Conservation (phyloP, 1,139 yeast genomes). For the Blastobotrys ciferrii region DNA sequence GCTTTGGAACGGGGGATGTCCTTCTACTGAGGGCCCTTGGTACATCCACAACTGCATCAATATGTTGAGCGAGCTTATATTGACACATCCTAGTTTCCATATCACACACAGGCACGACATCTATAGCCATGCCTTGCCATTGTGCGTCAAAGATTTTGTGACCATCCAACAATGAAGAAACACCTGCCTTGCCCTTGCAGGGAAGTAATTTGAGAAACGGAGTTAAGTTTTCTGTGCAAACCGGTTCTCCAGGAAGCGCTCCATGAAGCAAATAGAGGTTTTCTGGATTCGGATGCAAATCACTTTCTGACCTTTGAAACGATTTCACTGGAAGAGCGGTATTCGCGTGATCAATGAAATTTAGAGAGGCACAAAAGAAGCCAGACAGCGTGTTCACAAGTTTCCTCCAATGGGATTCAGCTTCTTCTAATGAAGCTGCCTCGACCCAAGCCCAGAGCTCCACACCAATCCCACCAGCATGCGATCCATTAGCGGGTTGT, state of each 20-base stretch:
- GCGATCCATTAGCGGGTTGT: conserved; percentile 67
- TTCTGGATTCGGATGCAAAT: conserved; percentile 21
- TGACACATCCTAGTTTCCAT: conserved; percentile 42
- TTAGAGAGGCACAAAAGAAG: conserved; percentile 90
- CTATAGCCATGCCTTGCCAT: conserved; percentile 94
- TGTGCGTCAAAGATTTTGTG: conserved; percentile 90
- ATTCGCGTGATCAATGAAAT: conserved; percentile 75
- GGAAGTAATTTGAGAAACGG: conserved; percentile 90
- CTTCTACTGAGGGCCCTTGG: conserved; percentile 62
- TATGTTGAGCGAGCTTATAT: conserved; percentile 62
- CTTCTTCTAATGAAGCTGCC: conserved; percentile 54
- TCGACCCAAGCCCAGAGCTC: conserved; percentile 88
- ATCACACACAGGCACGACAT: conserved; percentile 52
- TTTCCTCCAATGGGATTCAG: conserved; percentile 64
- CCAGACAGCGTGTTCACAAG: conserved; percentile 82
- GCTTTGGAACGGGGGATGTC: conserved; percentile 75
- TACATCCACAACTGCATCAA: conserved; percentile 72
- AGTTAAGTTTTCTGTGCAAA: conserved; percentile 95
- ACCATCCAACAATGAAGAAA: conserved; percentile 86
- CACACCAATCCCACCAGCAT: conserved; percentile 92
- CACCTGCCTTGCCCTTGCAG: conserved; percentile 88
- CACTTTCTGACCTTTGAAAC: conserved; percentile 38
- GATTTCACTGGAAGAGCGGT: conserved; percentile 69
- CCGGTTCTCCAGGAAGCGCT: conserved; percentile 90
- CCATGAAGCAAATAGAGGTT: conserved; percentile 65